Evolutionary conservation across 345 rosid species (phyloP), one percentile per base, ranked within the genome.

Genomic region (Alliaria petiolata): DNA sequence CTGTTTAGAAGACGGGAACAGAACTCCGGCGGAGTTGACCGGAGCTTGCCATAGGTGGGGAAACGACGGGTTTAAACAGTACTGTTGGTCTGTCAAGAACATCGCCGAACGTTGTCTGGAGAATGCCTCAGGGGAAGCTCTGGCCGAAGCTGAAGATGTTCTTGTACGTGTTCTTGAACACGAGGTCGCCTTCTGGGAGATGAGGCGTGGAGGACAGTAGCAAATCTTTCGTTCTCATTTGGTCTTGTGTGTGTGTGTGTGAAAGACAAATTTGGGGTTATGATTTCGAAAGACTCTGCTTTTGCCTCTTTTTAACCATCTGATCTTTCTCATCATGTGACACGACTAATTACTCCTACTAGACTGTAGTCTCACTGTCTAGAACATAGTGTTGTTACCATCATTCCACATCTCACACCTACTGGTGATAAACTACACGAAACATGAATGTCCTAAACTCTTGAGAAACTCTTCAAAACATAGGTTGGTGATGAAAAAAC

Each of bases 31-130:
- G 0, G 90, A 85, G 35, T 72, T 93, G 1, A 70, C 57, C 13
- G 81, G 82, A 54, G 83, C 92, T 22, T 93, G 98, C 82, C 65
- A 67, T 65, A 85, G 98, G 67, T 91, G 98, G 97, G 98, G 98
- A 13, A 89, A 81, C 7, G 86, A 82, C 0, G 82, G 78, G 3
- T 91, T 87, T 22, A 82, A 84, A 28, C 58, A 72, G 68, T 91
- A 89, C 33, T 91, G 97, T 51, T 59, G 8, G 0, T 70, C 86
- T 3, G 87, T 93, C 26, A 60, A 82, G 72, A 76, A 67, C 30
- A 85, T 89, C 2, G 87, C 74, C 0, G 84, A 87, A 60, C 79
- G 88, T n/a, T 80, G 78, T 30, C 75, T 89, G 12, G 78, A 67
- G 65, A 83, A 83, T 50, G 92, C 90, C 33, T 72, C 89, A 0